Percentiles rank a stretch among this genome's conserved stretches.
phyloP scores from a whole-genome alignment of 495 filamentous ascomycete genomes.

The Letharia columbiana region DNA sequence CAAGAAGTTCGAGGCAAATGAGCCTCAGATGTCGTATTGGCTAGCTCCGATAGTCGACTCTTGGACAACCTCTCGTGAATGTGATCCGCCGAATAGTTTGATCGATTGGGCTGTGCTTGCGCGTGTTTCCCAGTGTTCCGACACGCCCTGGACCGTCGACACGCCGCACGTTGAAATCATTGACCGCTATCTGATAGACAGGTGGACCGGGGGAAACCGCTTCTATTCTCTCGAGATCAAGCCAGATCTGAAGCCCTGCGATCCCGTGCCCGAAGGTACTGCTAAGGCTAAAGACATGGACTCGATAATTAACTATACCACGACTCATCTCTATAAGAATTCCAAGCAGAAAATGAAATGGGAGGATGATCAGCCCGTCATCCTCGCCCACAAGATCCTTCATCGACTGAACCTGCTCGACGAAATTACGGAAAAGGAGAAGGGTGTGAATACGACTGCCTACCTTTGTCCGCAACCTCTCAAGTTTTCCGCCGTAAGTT shows the following conservation, averaged over 20 bases:
- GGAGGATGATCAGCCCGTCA: slow-evolving; percentile 62
- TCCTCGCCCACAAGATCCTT: slow-evolving; percentile 61
- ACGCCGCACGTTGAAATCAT: slow-evolving; percentile 49
- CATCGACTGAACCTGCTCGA: slow-evolving; percentile 79
- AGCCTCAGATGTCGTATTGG: slow-evolving; percentile 72
- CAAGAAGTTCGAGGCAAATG: slow-evolving; percentile 62
- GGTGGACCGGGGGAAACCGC: slow-evolving; percentile 55
- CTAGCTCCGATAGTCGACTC: slow-evolving; percentile 51
- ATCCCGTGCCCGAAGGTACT: slow-evolving; percentile 45
- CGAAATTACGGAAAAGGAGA: slow-evolving; percentile 45
- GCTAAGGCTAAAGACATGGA: slow-evolving; percentile 44
- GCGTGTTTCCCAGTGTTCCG: slow-evolving; percentile 42
- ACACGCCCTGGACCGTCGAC: slow-evolving; percentile 47
- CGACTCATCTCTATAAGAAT: slow-evolving; percentile 47
- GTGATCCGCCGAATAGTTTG: slow-evolving; percentile 29
- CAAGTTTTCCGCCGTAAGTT: slow-evolving; percentile 64
- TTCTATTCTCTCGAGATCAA: slow-evolving; percentile 39
- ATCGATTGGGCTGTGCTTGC: slow-evolving; percentile 61
- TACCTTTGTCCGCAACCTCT: slow-evolving; percentile 56
- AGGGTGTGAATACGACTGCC: slow-evolving; percentile 28
- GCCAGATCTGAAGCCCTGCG: slow-evolving; percentile 38
- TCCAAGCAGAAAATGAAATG: slow-evolving; percentile 39
- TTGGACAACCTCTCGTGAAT: slow-evolving; percentile 18
- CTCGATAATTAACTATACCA: slow-evolving; percentile 58
- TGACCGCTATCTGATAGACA: slow-evolving; percentile 63